A percentile compares a stretch with the other conserved stretches of the same genome.
Conservation (phyloP, 805 yeast genomes). For the Suhomyces prunicola region DNA sequence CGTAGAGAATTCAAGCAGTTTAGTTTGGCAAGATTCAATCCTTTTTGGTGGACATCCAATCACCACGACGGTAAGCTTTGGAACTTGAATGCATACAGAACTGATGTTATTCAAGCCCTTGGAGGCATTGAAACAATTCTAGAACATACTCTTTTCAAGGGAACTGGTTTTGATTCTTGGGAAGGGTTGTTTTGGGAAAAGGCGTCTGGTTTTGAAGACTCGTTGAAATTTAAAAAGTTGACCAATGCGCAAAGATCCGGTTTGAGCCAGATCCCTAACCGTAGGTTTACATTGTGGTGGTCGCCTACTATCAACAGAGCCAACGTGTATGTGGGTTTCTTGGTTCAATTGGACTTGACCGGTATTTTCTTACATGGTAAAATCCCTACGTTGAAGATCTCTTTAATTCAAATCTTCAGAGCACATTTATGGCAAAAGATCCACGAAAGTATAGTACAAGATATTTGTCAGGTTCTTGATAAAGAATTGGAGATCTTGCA, state of each 20-base stretch:
- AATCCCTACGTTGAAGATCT: conserved; percentile 93
- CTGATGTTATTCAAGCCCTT: conserved; percentile 93
- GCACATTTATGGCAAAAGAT: conserved; percentile 99
- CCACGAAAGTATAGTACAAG: conserved; percentile 92
- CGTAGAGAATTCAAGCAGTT: conserved; percentile 77
- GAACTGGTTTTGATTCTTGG: conserved; percentile 97
- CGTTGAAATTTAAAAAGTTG: conserved; percentile 87
- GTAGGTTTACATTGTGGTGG: conserved; percentile 99
- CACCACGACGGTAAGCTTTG: conserved; percentile 95
- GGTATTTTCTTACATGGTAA: conserved; percentile 97
- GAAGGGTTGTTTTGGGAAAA: conserved; percentile 99
- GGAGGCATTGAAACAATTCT: conserved; percentile 97
- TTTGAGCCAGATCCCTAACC: conserved; percentile 93
- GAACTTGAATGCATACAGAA: conserved; percentile 88
- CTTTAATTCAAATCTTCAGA: conserved; percentile 91
- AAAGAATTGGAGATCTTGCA: conserved; percentile 79
- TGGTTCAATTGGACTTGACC: conserved; percentile 92
- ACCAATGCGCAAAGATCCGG: conserved; percentile 98
- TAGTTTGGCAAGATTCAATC: conserved; percentile 68
- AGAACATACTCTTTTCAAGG: conserved; percentile 92
- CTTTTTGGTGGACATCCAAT: conserved; percentile 95
- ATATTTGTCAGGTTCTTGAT: conserved; percentile 88
- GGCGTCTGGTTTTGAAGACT: conserved; percentile 95
- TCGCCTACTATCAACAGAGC: conserved; percentile 98
- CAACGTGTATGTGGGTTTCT: conserved; percentile 94